These are phyloP conservation scores for Trichosporon sp. DNA, from an alignment of 1,284 basidiomycete species.

Conservation along the genomic window DNA sequence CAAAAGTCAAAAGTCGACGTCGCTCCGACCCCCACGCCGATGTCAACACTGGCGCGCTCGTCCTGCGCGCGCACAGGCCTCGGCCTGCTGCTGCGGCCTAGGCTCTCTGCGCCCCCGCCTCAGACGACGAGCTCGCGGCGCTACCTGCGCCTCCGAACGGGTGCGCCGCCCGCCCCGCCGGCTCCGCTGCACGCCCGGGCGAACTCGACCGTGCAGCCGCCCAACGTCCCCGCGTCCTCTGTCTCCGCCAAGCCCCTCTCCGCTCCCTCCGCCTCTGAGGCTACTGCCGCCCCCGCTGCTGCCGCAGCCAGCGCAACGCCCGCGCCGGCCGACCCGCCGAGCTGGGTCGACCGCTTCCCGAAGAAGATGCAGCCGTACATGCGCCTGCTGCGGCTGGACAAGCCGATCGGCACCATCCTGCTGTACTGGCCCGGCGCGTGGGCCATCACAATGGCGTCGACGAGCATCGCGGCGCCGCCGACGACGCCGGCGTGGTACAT, in stretches of 20 bases:
- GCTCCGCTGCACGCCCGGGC: not conserved
- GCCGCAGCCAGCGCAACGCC: not conserved
- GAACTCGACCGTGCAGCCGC: not conserved
- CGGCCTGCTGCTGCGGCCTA: not conserved
- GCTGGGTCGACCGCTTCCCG: slow-evolving; percentile 30
- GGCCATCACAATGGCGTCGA: slow-evolving; percentile 92
- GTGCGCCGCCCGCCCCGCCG: not conserved
- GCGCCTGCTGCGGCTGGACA: slow-evolving; percentile 82
- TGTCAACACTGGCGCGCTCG: slow-evolving; percentile 19
- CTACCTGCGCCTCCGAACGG: not conserved
- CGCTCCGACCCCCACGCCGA: not conserved
- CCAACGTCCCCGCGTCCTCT: not conserved
- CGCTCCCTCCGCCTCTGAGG: not conserved
- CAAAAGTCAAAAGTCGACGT: not conserved
- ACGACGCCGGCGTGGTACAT: slow-evolving; percentile 69
- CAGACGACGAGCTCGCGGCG: not conserved
- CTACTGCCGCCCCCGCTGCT: not conserved
- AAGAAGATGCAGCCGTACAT: slow-evolving; percentile 62
- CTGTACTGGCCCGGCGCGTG: slow-evolving; percentile 95
- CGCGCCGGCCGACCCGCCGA: not conserved
- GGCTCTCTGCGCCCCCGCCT: not conserved
- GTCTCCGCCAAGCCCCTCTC: not conserved
- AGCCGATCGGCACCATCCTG: slow-evolving; percentile 88
- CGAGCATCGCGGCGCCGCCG: slow-evolving; percentile 63
- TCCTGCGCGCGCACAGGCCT: slow-evolving; percentile 22